Evolutionary conservation across 345 rosid species (phyloP).

Genomic region (Durio zibethinus): DNA sequence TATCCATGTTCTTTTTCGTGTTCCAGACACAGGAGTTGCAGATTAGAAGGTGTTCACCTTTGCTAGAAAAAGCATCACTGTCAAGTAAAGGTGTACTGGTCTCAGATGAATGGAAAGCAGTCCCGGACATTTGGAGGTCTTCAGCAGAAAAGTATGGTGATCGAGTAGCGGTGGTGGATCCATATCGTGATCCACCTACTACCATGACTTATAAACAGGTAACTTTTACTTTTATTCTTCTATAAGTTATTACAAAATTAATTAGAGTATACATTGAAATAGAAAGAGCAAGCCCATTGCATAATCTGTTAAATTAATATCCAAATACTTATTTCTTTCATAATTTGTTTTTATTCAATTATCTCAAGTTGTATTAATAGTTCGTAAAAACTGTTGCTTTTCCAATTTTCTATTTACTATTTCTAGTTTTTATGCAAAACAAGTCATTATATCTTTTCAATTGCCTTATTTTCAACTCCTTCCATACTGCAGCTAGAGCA

Average conservation of each 20-base stretch:
- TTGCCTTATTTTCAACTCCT: constrained; percentile 19
- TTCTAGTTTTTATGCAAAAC: neutral
- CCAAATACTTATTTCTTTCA: neutral
- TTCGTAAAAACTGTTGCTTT: neutral
- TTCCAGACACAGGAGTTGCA: constrained; percentile 48
- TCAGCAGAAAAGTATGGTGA: constrained; percentile 78
- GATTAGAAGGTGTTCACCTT: constrained; percentile 57
- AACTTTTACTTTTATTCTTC: neutral
- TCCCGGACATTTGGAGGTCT: constrained; percentile 94
- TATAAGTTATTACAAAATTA: neutral
- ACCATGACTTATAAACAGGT: constrained; percentile 78
- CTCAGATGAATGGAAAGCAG: constrained; percentile 65
- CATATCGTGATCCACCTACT: constrained; percentile 81
- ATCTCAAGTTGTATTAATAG: neutral
- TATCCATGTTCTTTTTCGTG: constrained; percentile 3
- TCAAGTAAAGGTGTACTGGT: constrained; percentile 30
- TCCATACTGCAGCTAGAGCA: constrained; percentile 63
- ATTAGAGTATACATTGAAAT: neutral
- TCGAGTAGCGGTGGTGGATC: constrained; percentile 74
- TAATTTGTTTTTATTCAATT: neutral
- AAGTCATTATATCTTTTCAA: constrained; percentile 4
- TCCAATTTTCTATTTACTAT: neutral
- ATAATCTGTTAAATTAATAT: neutral
- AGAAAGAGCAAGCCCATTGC: neutral
- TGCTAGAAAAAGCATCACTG: constrained; percentile 45